Evolutionary conservation across 129 eudicot genomes (phyloP), one percentile per base, ranked within the genome.

Genomic region (Escallonia rubra): DNA sequence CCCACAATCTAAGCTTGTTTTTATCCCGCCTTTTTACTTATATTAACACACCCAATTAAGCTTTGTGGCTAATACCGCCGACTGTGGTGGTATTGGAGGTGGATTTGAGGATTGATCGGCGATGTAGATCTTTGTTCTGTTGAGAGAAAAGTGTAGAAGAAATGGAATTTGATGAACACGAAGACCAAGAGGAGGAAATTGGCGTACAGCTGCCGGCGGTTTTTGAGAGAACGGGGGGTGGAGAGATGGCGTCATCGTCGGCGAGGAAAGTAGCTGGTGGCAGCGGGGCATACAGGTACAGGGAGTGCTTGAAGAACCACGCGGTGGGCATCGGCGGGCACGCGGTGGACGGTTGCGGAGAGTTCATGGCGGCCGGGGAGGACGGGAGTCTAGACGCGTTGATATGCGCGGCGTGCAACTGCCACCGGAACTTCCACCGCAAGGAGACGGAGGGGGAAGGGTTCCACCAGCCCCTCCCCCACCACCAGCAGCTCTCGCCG

Each of bases 391-490:
- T 87, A 8, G 95, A 87, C 57, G 83, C 77, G 4, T 75, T 87
- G 0, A 84, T 74, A 69, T 87, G 95, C 74, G 95, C 95, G 16
- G 95, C 90, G 0, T 87, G 95, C 40, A 79, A 63, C 48, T 87
- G 95, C 68, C 95, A 87, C 76, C 82, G 90, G 11, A 87, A 87
- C 48, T 87, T 87, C 76, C 95, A 87, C 73, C 80, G 90, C 4
- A 86, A 86, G 58, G 93, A 86, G 50, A 3, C 68, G 43, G 83
- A 79, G 8, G 74, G 73, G 0, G 75, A 61, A 39, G 62, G n/a
- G 9, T 65, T 68, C 51, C 79, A 48, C 57, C 73, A 44, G n/a
- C 75, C 49, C 6, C 74, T 63, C 13, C 67, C 41, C 10, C 89
- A 64, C 41, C 86, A 57, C 34, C 84, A 69, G 9, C 84, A 64